These are phyloP conservation scores for Hymenoscyphus occultus DNA, from an alignment of 2,329 filamentous ascomycete genomes.

Conservation along the genomic window DNA sequence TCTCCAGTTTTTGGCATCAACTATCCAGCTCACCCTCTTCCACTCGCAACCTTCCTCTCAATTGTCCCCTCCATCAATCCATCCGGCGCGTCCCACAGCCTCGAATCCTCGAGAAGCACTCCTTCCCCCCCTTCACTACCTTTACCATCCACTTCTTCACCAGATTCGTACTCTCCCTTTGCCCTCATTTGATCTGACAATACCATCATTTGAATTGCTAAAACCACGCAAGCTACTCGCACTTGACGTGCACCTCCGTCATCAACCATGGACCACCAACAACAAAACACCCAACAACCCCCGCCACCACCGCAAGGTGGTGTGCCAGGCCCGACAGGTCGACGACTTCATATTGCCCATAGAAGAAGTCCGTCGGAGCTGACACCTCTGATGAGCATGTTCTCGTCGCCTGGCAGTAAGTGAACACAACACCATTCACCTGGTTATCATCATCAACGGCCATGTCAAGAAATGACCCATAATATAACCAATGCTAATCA, in stretches of 20 bases:
- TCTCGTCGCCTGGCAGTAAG: slow-evolving; percentile 58
- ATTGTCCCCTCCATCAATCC: slow-evolving; percentile 24
- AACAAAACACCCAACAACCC: slow-evolving; percentile 49
- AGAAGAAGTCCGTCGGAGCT: slow-evolving; percentile 95
- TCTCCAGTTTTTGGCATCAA: slow-evolving; percentile 6
- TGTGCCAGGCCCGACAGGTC: slow-evolving; percentile 73
- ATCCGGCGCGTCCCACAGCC: slow-evolving; percentile 30
- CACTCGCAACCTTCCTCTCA: slow-evolving; percentile 1
- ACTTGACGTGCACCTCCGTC: slow-evolving; percentile 46
- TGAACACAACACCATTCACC: slow-evolving; percentile 29
- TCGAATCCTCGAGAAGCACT: slow-evolving; percentile 39
- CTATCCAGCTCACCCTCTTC: slow-evolving; percentile 4
- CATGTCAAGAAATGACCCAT: not conserved
- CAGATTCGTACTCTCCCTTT: slow-evolving; percentile 31
- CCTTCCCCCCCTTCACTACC: slow-evolving; percentile 28
- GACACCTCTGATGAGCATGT: slow-evolving; percentile 96
- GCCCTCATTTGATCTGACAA: slow-evolving; percentile 29
- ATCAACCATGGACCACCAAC: slow-evolving; percentile 46
- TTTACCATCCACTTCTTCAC: not conserved
- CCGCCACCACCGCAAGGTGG: slow-evolving; percentile 49
- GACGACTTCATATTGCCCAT: slow-evolving; percentile 95
- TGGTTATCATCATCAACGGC: slow-evolving; percentile 30
- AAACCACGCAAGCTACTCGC: slow-evolving; percentile 37
- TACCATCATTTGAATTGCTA: slow-evolving; percentile 33
- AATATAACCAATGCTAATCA: slow-evolving; percentile 19